Evolutionary conservation across 1,284 basidiomycete species (phyloP), one percentile per base, ranked within the genome.

Genomic region (Rhizopogon parksii): DNA sequence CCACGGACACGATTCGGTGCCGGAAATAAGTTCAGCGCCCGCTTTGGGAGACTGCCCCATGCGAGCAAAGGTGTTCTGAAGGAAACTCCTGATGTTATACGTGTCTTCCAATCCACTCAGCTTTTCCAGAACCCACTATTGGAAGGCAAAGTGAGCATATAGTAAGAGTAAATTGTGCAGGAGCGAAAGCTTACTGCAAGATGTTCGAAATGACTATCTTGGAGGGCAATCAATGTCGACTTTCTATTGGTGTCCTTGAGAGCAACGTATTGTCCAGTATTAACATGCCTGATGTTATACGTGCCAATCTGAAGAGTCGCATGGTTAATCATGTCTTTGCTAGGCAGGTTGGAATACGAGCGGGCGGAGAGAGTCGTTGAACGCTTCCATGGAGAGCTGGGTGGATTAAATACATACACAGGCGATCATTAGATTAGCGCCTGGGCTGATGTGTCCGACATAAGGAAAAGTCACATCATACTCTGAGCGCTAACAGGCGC

Each of bases 71-170:
- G 42, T 43, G 30, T 43, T 43, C 30, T 43, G 42, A 5, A 43
- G 17, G 42, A 32, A 43, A 32, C 42, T 43, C 14, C 42, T 32
- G 17, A 43, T 2, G 32, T 43, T 17, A 43, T 43, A 43, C 14
- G 30, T 19, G 14, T 43, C 30, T 21, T 32, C 30, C 5, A 43
- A 30, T 9, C 42, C 42, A 8, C 27, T 0, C 17, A 43, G 17
- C 30, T 43, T 43, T 14, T 43, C 42, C 17, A 43, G 30, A 32
- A 43, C 42, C 42, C 42, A 43, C 42, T 43, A 17, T 19, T 12
- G 12, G 27, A 30, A 43, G 30, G 12, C 7, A 17, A 34, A 21
- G 30, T 43, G 19, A 43, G 42, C 6, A 43, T 32, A 43, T 5
- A 43, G 12, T 9, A 43, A 7, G 32, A 14, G 5, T 12, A 2